Conservation (phyloP, 2,329 filamentous ascomycete genomes). For the Talaromyces amestolkiae region DNA sequence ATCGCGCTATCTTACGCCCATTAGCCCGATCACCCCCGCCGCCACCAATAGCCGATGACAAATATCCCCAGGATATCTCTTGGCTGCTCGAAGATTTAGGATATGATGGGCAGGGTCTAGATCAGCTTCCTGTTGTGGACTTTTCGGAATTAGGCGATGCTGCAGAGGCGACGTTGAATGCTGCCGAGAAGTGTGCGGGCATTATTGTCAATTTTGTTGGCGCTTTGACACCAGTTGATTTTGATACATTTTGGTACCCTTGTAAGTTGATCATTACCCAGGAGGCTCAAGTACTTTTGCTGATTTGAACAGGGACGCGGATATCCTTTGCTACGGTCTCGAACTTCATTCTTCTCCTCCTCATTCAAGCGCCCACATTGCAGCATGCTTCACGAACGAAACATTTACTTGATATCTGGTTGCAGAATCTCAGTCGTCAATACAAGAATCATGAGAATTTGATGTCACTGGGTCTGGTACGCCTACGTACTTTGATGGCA, state of each 20-base stretch:
- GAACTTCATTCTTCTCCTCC: constrained; percentile 12
- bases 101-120: constrained; percentile 11
- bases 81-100: constrained; percentile 18
- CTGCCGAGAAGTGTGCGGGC: constrained; percentile 16
- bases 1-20: constrained; percentile 32
- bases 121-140: constrained; percentile 11
- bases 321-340: constrained; percentile 17
- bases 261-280: not conserved
- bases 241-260: constrained; percentile 16
- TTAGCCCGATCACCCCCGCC: constrained; percentile 18
- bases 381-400: constrained; percentile 16
- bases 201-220: constrained; percentile 18
- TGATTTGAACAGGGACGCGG: constrained; percentile 8
- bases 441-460: constrained; percentile 9
- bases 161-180: constrained; percentile 16
- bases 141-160: constrained; percentile 15
- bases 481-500: constrained; percentile 2
- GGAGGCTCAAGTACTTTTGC: not conserved
- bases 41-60: constrained; percentile 17
- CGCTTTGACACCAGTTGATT: constrained; percentile 5
- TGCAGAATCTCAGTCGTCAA: constrained; percentile 8
- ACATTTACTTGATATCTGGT: constrained; percentile 12
- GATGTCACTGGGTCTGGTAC: constrained; percentile 10
- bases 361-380: constrained; percentile 10
- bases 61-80: not conserved